These are phyloP conservation scores for Fusarium buharicum DNA, from an alignment of 2,329 filamentous ascomycete species.

Conservation along the genomic window DNA sequence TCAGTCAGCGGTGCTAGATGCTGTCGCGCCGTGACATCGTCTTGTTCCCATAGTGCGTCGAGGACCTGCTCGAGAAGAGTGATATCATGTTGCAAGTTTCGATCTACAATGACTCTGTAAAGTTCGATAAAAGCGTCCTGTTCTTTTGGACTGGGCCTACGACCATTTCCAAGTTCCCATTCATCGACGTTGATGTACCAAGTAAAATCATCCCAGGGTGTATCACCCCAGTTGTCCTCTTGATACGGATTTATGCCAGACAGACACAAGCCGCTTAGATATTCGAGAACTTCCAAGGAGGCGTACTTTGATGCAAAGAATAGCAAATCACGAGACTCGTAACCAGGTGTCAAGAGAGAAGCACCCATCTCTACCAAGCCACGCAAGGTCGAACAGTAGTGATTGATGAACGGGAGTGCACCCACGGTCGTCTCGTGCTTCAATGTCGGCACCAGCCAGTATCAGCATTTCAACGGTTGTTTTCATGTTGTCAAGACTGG, in stretches of 20 bases:
- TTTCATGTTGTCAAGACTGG: fast-evolving
- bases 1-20: background rate
- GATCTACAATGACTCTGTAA: slow-evolving; percentile 16
- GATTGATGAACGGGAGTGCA: fast-evolving
- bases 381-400: background rate
- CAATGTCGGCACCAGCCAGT: background rate
- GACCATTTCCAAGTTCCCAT: fast-evolving
- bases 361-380: background rate
- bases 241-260: background rate
- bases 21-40: background rate
- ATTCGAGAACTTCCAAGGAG: background rate
- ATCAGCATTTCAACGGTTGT: background rate
- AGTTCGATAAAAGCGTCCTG: slow-evolving; percentile 10
- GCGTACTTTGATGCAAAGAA: background rate
- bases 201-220: background rate
- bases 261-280: background rate
- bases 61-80: background rate
- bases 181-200: fast-evolving
- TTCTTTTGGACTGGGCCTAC: background rate
- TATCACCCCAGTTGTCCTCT: background rate
- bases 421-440: fast-evolving
- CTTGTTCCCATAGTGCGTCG: background rate
- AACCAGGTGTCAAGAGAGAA: background rate
- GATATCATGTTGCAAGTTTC: slow-evolving; percentile 17
- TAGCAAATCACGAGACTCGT: fast-evolving